Percentiles rank a stretch among this genome's conserved stretches.
Conservation (phyloP, 192 early-diverging fungal species). For the Rhizophagus clarus region DNA sequence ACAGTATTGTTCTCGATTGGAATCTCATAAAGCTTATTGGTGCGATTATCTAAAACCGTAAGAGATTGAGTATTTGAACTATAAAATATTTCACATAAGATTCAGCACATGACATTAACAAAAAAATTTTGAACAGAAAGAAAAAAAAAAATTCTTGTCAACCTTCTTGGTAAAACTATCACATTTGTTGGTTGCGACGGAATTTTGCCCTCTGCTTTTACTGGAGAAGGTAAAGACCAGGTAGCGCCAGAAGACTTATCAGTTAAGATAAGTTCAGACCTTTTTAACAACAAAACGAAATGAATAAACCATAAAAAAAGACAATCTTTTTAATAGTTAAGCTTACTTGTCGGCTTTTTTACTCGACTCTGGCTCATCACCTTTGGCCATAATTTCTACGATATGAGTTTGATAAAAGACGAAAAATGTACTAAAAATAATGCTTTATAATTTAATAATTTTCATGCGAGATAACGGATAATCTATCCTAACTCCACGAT, state of each 20-base stretch:
- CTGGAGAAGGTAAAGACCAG: constrained; percentile 13
- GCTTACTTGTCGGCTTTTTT: constrained; percentile 2
- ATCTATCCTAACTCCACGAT: no score
- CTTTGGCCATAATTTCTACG: neutral
- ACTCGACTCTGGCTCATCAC: neutral
- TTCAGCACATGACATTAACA: neutral
- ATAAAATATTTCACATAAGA: neutral
- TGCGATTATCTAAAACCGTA: constrained; percentile 68
- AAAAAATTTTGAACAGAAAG: neutral
- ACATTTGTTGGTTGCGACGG: constrained; percentile 9
- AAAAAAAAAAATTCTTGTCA: neutral
- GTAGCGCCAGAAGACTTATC: constrained; percentile 13
- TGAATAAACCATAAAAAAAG: neutral
- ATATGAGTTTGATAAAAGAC: neutral
- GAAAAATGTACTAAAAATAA: no score
- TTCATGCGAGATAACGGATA: no score
- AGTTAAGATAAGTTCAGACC: neutral
- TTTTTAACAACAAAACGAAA: neutral
- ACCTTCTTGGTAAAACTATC: constrained; percentile 28
- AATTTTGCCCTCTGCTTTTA: neutral
- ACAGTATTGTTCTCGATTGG: constrained; percentile 54
- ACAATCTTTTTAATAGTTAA: neutral
- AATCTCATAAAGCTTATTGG: constrained; percentile 60
- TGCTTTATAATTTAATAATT: no score
- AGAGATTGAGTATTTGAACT: constrained; percentile 50